phyloP scores from a whole-genome alignment of 2,329 filamentous ascomycete species.

The Fonsecaea erecta region DNA sequence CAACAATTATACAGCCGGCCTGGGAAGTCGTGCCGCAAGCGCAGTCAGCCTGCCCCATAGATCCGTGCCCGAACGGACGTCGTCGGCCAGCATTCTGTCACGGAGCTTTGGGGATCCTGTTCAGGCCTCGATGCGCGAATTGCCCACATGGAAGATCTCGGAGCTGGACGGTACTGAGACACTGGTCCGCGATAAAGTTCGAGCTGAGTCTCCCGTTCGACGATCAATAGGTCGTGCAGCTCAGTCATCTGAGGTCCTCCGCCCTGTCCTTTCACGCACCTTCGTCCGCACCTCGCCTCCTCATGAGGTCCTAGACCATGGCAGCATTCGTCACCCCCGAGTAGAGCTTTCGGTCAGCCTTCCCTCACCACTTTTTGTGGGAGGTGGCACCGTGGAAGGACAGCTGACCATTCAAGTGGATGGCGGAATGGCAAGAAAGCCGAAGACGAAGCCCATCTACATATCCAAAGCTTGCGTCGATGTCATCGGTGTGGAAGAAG shows the following conservation, averaged over 20 bases:
- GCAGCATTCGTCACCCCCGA: conserved; percentile 55
- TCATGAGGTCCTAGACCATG: conserved; percentile 56
- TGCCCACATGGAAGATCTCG: conserved; percentile 37
- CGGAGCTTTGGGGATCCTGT: conserved; percentile 24
- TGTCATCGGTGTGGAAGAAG: conserved; percentile 59
- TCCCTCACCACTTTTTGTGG: conserved; percentile 59
- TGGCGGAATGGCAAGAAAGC: conserved; percentile 48
- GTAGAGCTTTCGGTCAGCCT: conserved; percentile 56
- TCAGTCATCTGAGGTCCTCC: conserved; percentile 47
- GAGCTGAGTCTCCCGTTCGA: conserved; percentile 56
- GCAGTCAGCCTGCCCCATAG: conserved; percentile 33
- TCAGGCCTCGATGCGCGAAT: conserved; percentile 32
- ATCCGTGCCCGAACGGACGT: conserved; percentile 35
- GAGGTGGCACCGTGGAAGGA: conserved; percentile 60
- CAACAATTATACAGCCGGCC: conserved; percentile 8
- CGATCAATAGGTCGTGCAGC: conserved; percentile 49
- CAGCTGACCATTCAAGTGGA: conserved; percentile 55
- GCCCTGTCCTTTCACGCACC: conserved; percentile 54
- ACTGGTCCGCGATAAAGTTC: conserved; percentile 51
- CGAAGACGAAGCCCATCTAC: conserved; percentile 48
- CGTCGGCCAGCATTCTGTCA: conserved; percentile 35
- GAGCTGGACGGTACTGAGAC: conserved; percentile 25
- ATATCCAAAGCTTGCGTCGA: conserved; percentile 58
- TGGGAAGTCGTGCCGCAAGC: conserved; percentile 34
- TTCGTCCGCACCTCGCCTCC: conserved; percentile 54